phyloP scores from a whole-genome alignment of 805 yeast genomes.

The Lachancea waltii region DNA sequence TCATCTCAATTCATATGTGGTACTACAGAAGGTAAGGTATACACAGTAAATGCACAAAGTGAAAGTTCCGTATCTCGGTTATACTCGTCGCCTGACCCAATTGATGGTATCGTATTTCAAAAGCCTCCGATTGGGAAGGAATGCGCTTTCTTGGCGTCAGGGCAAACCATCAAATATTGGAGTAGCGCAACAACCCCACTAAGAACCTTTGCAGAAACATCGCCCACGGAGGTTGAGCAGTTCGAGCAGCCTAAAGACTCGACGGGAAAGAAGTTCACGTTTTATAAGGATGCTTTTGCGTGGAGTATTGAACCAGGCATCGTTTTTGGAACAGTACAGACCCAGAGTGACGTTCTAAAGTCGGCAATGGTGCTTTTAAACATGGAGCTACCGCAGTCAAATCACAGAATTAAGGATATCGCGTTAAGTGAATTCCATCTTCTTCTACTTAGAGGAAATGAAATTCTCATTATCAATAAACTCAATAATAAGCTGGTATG shows the following conservation, averaged over 20 bases:
- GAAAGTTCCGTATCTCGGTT: constrained; percentile 12
- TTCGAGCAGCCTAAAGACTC: constrained; percentile 33
- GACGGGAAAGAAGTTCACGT: constrained; percentile 30
- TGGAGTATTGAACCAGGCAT: constrained; percentile 45
- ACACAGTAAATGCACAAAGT: constrained; percentile 12
- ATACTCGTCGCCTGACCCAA: constrained; percentile 11
- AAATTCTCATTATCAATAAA: constrained; percentile 43
- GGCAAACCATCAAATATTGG: constrained; percentile 22
- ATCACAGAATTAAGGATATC: constrained; percentile 34
- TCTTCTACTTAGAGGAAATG: constrained; percentile 39
- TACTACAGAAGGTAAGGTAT: constrained; percentile 20
- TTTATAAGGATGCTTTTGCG: constrained; percentile 33
- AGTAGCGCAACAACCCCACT: constrained; percentile 6
- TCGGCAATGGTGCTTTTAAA: constrained; percentile 36
- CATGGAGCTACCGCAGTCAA: constrained; percentile 35
- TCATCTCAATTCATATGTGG: constrained; percentile 19
- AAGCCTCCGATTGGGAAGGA: background rate
- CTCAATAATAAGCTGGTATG: constrained; percentile 44
- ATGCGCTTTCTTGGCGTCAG: constrained; percentile 20
- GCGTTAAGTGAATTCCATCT: constrained; percentile 51
- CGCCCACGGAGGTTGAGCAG: constrained; percentile 34
- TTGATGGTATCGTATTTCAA: constrained; percentile 24
- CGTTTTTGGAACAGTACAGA: constrained; percentile 35
- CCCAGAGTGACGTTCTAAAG: constrained; percentile 23
- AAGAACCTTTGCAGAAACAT: constrained; percentile 19